Evolutionary conservation across 257 asterid species (phyloP).

Genomic region (Vinca minor): DNA sequence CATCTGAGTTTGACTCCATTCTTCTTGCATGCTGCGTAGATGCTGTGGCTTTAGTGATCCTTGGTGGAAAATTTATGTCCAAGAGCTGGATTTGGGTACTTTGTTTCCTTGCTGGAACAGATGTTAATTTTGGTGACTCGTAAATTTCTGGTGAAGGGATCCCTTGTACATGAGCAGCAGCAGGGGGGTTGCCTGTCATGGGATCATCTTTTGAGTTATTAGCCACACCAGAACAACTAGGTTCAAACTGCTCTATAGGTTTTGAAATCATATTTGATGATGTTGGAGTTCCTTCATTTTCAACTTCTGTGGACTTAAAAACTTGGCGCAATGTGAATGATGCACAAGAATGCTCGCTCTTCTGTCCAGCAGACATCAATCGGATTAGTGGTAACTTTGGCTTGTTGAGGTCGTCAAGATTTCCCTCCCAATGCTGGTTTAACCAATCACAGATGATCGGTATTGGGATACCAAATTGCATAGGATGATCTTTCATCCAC

Average conservation of each 20-base stretch:
- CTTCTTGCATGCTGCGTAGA: conserved; percentile 36
- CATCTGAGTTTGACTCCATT: conserved; percentile 32
- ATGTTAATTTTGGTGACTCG: conserved; percentile 63
- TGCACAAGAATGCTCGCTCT: conserved; percentile 84
- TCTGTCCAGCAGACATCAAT: conserved; percentile 88
- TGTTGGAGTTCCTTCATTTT: conserved; percentile 51
- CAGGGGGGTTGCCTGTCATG: conserved; percentile 28
- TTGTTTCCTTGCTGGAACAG: conserved; percentile 40
- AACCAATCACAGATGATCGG: conserved; percentile 91
- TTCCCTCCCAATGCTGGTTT: conserved; percentile 95
- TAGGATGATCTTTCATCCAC: conserved; percentile 61
- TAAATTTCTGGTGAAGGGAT: conserved; percentile 72
- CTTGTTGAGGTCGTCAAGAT: conserved; percentile 81
- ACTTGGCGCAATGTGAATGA: conserved; percentile 86
- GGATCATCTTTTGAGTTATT: conserved; percentile 32
- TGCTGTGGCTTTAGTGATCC: conserved; percentile 30
- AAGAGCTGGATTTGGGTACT: conserved; percentile 54
- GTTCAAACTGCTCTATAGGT: conserved; percentile 38
- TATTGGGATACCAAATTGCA: conserved; percentile 92
- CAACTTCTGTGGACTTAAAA: conserved; percentile 63
- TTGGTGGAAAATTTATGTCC: conserved; percentile 91
- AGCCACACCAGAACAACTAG: conserved; percentile 31
- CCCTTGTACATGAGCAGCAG: conserved; percentile 41
- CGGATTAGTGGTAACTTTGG: conserved; percentile 79
- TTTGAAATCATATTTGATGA: conserved; percentile 34